Base-by-base conservation (phyloP, 2,329 filamentous ascomycete species). In the Thielaviopsis punctulata region DNA sequence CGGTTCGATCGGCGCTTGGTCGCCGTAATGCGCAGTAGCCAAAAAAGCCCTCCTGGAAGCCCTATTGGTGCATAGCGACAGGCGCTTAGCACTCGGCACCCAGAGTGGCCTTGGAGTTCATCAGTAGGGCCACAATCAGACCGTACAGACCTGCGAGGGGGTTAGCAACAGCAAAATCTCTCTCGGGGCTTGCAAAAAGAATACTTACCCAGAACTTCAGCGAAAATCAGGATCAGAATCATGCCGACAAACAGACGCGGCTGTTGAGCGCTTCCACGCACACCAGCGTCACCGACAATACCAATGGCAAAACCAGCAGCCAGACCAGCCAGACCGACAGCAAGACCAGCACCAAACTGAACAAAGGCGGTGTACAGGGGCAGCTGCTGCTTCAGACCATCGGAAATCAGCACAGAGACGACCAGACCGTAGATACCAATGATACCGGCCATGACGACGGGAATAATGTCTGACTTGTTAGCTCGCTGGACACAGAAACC, bases 371-470 rank as follows among this genome's bases (percentile, higher is more conserved):
- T 87, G 71, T 83, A 90, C 56, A 92, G 76, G 56, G 85, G 75
- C 57, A 84, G 70, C 58, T 78, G 66, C 69, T 90, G 84, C 61
- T 73, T 75, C 58, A 92, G 73, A 62, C 79, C 80, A 67, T 87
- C 84, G 64, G 86, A 88, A 65, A 92, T 87, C 63, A 92, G 72
- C 67, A 92, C 86, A 18, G 86, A 89, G 56, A 90, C 85, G 70
- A 92, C 86, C 59, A 92, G 78, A 63, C 86, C 86, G 73, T 92
- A 98, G 70, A 98, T 96, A 84, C 87, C 92, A 72, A 98, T 96
- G 72, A 98, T 98, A 96, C 92, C 92, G 77, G 92, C 92, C 92
- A 98, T 98, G 82, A 98, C 95, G 71, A 96, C 92, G 68, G 92
- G 92, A 59, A 96, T 90, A 69, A 96, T 95, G 79, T 95, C 90